phyloP scores from a whole-genome alignment of 768 basidiomycete genomes.

The Pisolithus orientalis region DNA sequence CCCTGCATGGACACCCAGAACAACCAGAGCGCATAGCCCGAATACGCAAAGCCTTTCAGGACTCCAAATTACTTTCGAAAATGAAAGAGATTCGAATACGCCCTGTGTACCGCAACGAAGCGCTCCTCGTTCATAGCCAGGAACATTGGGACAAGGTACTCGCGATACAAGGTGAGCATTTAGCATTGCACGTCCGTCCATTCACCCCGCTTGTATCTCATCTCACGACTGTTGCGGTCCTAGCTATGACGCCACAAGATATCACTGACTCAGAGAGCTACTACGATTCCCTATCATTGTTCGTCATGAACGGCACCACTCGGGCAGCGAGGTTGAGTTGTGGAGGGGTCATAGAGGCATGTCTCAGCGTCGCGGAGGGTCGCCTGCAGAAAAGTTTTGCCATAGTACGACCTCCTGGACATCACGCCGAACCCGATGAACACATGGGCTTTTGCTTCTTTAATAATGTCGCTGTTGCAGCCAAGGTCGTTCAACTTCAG shows the following conservation, averaged over 20 bases:
- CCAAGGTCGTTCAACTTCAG: constrained; percentile 68
- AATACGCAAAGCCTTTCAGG: constrained; percentile 65
- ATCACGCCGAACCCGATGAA: constrained; percentile 96
- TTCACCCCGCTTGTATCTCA: constrained; percentile 7
- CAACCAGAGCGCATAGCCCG: constrained; percentile 68
- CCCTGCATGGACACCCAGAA: constrained; percentile 68
- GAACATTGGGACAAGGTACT: constrained; percentile 91
- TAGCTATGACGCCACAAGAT: constrained; percentile 72
- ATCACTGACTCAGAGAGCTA: constrained; percentile 70
- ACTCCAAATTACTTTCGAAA: constrained; percentile 49
- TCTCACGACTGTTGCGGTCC: constrained; percentile 13
- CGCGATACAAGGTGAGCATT: constrained; percentile 67
- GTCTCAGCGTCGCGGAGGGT: constrained; percentile 76
- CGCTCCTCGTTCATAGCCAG: constrained; percentile 82
- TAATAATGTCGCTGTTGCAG: constrained; percentile 95
- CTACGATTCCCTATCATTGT: constrained; percentile 90
- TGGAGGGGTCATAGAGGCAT: constrained; percentile 91
- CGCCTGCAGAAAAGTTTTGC: constrained; percentile 85
- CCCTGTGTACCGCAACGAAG: constrained; percentile 70
- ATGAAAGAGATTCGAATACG: constrained; percentile 80
- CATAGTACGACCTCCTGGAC: constrained; percentile 94
- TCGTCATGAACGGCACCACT: constrained; percentile 83
- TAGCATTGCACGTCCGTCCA: constrained; percentile 3
- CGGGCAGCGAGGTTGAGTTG: constrained; percentile 83
- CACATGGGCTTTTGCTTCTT: constrained; percentile 99